Conservation (phyloP, 441 rosid species). For the Kokia cookei region DNA sequence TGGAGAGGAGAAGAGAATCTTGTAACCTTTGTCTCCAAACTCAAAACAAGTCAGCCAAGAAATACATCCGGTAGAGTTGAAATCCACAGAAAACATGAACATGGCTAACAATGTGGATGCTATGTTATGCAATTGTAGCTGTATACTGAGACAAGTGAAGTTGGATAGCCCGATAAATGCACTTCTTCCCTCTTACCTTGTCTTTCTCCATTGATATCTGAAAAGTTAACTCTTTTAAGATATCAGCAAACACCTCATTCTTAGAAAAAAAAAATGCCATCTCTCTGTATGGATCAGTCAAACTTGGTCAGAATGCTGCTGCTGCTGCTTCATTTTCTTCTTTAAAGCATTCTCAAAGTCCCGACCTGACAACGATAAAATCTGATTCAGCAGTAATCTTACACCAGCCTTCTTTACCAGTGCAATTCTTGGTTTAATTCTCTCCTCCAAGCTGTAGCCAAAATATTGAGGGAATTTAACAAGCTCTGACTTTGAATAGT, state of each 20-base stretch:
- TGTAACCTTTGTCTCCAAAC: neutral
- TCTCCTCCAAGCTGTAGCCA: slow-evolving; percentile 63
- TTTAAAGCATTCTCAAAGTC: slow-evolving; percentile 48
- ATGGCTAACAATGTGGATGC: neutral
- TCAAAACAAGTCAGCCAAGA: neutral
- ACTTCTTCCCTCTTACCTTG: neutral
- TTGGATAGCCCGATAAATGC: neutral
- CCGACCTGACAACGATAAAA: slow-evolving; percentile 42
- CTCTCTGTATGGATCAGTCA: neutral
- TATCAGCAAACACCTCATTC: neutral
- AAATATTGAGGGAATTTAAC: slow-evolving; percentile 76
- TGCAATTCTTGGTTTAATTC: slow-evolving; percentile 68
- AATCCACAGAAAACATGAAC: neutral
- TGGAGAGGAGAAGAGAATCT: neutral
- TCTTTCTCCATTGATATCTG: neutral
- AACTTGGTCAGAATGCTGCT: slow-evolving; percentile 20
- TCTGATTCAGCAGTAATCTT: slow-evolving; percentile 55
- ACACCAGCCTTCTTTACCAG: slow-evolving; percentile 50
- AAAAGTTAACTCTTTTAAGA: neutral
- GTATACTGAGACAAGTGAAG: neutral
- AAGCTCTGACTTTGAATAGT: slow-evolving; percentile 56
- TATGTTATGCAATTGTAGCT: neutral
- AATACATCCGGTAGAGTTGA: neutral
- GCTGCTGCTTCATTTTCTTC: slow-evolving; percentile 48
- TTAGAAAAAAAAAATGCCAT: neutral